Evolutionary conservation across 1,284 basidiomycete species (phyloP).

Genomic region (Hortiboletus rubellus): DNA sequence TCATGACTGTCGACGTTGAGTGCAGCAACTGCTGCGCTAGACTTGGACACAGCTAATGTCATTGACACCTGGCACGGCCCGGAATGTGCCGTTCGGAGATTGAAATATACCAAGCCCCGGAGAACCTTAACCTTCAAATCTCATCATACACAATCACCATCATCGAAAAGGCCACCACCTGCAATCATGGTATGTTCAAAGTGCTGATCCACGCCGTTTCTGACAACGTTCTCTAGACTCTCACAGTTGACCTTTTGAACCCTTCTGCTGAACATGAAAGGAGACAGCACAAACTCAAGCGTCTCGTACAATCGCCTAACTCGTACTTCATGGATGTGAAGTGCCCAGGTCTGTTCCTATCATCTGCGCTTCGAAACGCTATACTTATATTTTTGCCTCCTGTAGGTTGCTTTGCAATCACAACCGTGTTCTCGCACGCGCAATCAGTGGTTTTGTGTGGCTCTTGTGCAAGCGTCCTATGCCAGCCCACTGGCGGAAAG

Average conservation of each 20-base stretch:
- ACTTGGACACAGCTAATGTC: neutral
- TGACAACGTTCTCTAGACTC: constrained; percentile 61
- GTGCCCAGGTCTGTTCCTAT: constrained; percentile 81
- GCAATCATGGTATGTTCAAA: constrained; percentile 20
- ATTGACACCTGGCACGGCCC: neutral
- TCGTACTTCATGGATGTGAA: constrained; percentile 99
- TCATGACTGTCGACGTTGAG: constrained; percentile 49
- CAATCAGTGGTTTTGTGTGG: constrained; percentile 93
- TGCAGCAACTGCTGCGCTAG: constrained; percentile 21
- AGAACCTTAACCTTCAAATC: constrained; percentile 27
- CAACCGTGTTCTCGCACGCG: constrained; percentile 94
- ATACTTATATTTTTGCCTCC: constrained; percentile 10
- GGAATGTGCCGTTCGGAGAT: constrained; percentile 23
- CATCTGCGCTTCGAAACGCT: neutral
- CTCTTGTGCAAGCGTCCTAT: constrained; percentile 93
- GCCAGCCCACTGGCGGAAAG: constrained; percentile 99
- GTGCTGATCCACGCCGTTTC: neutral
- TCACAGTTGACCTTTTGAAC: constrained; percentile 98
- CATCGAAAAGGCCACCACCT: constrained; percentile 13
- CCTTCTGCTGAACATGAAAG: constrained; percentile 86
- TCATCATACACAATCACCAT: constrained; percentile 27
- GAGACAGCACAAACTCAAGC: constrained; percentile 98
- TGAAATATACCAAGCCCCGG: constrained; percentile 21
- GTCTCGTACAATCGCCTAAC: constrained; percentile 96
- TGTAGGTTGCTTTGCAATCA: constrained; percentile 90